Conservation (phyloP, 768 basidiomycete genomes). For the Lanmaoa rubissima region DNA sequence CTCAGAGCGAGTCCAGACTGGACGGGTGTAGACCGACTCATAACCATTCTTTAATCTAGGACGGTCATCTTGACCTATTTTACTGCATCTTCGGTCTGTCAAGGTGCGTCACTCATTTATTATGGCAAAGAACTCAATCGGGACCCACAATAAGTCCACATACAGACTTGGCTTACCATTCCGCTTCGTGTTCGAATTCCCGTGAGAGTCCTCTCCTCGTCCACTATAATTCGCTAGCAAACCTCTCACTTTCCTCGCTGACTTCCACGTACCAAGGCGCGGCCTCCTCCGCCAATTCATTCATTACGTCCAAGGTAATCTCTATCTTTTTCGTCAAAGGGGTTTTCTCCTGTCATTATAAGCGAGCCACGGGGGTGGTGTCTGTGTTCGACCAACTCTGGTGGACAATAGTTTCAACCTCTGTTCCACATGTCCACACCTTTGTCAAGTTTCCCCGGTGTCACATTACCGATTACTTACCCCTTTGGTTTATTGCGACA, state of each 20-base stretch:
- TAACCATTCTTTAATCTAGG: conserved; percentile 11
- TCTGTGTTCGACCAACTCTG: conserved; percentile 16
- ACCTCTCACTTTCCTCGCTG: background rate
- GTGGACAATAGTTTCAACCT: conserved; percentile 22
- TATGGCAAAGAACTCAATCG: conserved; percentile 36
- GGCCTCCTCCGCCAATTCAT: conserved; percentile 68
- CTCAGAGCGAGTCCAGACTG: background rate
- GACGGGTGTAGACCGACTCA: conserved; percentile 24
- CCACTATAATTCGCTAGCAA: background rate
- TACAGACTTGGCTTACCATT: conserved; percentile 37
- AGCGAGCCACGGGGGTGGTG: conserved; percentile 27
- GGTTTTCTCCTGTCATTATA: background rate
- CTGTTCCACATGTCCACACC: conserved; percentile 23
- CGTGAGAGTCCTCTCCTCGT: conserved; percentile 17
- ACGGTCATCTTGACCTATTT: background rate
- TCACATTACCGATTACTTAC: conserved; percentile 19
- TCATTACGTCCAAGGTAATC: conserved; percentile 59
- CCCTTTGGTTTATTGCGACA: conserved; percentile 17
- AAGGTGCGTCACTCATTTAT: conserved; percentile 21
- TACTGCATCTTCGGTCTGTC: background rate
- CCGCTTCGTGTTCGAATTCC: conserved; percentile 41
- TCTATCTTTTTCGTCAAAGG: conserved; percentile 9
- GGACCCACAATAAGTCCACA: conserved; percentile 58
- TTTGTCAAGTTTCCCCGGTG: conserved; percentile 15
- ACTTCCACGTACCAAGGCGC: conserved; percentile 43